Evolutionary conservation across 441 rosid species (phyloP), one percentile per base, ranked within the genome.

Genomic region (Brassica balearica): DNA sequence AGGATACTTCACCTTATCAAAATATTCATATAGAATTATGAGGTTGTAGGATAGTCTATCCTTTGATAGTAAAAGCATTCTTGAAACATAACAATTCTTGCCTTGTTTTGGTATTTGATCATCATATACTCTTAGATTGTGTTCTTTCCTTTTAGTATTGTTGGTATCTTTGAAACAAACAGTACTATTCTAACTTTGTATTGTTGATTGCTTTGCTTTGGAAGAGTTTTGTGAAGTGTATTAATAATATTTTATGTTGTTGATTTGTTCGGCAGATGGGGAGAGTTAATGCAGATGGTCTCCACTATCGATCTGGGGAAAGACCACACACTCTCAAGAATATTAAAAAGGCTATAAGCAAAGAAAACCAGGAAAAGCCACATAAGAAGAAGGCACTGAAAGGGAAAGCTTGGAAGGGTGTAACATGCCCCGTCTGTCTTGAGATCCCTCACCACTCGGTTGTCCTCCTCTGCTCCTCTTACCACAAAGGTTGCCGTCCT

Each of bases 381-480:
- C 46, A 9, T 29, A 22, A 53, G 12, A 83, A 55, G 11, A 83
- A 86, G 78, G 68, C 81, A 72, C 43, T 60, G 7, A 91, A 88
- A 81, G 77, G 82, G 85, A 85, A 82, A 74, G 88, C 84, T 38
- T 89, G 85, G 91, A 81, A 84, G 64, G 76, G 85, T 64, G 81
- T 83, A 73, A 77, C 86, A 56, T 90, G 95, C 69, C 87, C 91
- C 1, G 91, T 91, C 11, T 91, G 95, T 77, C 83, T 89, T 61
- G 95, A 90, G 82, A 80, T 78, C 71, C 95, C 95, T 27, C 95
- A 87, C 84, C 88, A 87, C 71, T 88, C 95, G 14, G 93, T 89
- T 1, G 80, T 90, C 14, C 89, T 89, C 36, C 86, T 87, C 20
- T 90, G 93, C 71, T 86, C 89, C 60, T 89, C 95, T 14, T 85